A percentile compares a stretch with the other conserved stretches of the same genome.
Conservation (phyloP, 1,284 basidiomycete genomes). For the Papiliotrema laurentii region DNA sequence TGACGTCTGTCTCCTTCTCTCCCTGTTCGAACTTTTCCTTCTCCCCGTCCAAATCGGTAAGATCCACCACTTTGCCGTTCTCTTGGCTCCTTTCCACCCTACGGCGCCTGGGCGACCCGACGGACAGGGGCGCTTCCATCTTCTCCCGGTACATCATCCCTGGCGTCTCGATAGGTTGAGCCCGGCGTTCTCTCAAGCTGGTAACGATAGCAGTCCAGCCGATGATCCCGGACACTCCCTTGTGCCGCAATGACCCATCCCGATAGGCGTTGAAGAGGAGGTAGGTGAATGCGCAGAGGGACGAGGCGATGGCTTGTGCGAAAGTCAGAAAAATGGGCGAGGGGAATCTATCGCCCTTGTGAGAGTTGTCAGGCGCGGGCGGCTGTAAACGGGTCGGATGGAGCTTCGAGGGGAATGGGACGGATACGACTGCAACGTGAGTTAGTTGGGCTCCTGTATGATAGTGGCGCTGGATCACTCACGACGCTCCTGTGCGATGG, state of each 20-base stretch:
- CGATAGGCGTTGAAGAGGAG: constrained; percentile 54
- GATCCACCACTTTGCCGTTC: no score
- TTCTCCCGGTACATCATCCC: background rate
- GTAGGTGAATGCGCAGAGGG: constrained; percentile 72
- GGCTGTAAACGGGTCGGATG: constrained; percentile 16
- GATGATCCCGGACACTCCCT: constrained; percentile 14
- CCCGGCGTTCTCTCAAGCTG: background rate
- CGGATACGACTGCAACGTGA: constrained; percentile 12
- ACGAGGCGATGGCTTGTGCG: constrained; percentile 76
- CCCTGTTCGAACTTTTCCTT: background rate
- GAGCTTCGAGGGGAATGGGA: constrained; percentile 3
- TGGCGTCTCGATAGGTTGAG: background rate
- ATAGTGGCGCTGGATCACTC: constrained; percentile 36
- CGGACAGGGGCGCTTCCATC: no score
- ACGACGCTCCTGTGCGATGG: constrained; percentile 86
- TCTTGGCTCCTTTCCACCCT: no score
- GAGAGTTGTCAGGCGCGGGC: background rate
- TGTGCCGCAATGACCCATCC: constrained; percentile 9
- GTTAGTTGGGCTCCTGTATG: background rate
- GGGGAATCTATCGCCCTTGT: constrained; percentile 69
- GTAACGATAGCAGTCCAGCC: constrained; percentile 19
- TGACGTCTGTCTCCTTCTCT: constrained; percentile 1
- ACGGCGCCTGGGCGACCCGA: no score
- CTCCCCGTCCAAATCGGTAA: no score
- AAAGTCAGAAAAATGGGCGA: constrained; percentile 84